Conservation (phyloP, 2,329 filamentous ascomycete species). For the Escovopsis sp. region DNA sequence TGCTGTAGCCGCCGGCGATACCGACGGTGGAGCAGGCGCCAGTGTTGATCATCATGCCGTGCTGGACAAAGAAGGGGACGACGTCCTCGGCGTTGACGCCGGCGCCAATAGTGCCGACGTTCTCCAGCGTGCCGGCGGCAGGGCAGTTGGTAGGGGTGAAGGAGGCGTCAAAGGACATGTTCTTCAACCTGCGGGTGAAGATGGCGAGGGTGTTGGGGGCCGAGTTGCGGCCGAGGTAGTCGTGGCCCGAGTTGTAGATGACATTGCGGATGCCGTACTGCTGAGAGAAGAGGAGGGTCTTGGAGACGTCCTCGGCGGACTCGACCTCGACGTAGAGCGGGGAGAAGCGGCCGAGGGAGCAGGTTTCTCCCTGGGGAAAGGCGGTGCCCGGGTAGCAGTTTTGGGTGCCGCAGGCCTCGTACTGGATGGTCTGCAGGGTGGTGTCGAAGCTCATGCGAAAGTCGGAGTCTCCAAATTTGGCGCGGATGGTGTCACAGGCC, state of each 20-base stretch:
- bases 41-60: slow-evolving; percentile 34
- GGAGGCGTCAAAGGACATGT: slow-evolving; percentile 19
- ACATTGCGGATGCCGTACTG: slow-evolving; percentile 23
- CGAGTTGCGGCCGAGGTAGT: slow-evolving; percentile 20
- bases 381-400: slow-evolving; percentile 1
- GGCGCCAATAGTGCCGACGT: slow-evolving; percentile 21
- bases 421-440: background rate
- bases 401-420: background rate
- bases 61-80: slow-evolving; percentile 26
- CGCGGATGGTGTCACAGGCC: background rate
- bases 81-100: slow-evolving; percentile 36
- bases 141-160: slow-evolving; percentile 15
- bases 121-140: background rate
- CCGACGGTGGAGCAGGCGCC: slow-evolving; percentile 43
- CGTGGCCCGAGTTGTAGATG: slow-evolving; percentile 19
- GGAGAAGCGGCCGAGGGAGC: slow-evolving; percentile 2
- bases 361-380: background rate
- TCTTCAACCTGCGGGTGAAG: slow-evolving; percentile 25
- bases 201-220: slow-evolving; percentile 22
- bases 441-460: background rate
- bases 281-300: slow-evolving; percentile 22
- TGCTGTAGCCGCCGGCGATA: slow-evolving; percentile 42
- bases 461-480: background rate
- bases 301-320: slow-evolving; percentile 1
- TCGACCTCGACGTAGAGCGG: background rate